Conservation (phyloP, 495 filamentous ascomycete genomes). For the Annulohypoxylon stygium region DNA sequence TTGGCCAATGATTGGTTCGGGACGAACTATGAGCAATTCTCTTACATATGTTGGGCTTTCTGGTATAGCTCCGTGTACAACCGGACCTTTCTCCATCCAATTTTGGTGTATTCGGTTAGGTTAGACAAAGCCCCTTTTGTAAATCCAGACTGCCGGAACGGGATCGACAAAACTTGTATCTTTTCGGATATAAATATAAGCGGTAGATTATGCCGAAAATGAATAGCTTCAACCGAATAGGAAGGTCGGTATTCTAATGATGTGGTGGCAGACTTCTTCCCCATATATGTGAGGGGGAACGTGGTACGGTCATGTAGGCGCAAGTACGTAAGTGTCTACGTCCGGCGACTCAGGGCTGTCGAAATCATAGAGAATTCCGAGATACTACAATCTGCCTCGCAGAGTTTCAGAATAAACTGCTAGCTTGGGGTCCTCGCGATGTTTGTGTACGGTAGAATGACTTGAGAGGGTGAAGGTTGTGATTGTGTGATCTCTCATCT, state of each 20-base stretch:
- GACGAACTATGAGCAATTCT: background rate
- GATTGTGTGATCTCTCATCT: background rate
- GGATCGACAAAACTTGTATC: background rate
- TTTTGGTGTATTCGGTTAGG: background rate
- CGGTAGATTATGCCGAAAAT: background rate
- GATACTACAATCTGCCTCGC: background rate
- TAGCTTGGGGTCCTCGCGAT: background rate
- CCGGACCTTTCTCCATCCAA: background rate
- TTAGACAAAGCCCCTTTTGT: background rate
- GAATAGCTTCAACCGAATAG: background rate
- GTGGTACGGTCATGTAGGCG: background rate
- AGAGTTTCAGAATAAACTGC: background rate
- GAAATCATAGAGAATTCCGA: background rate
- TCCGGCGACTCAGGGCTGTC: background rate
- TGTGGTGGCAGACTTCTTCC: background rate
- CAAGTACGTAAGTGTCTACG: background rate
- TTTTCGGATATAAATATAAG: background rate
- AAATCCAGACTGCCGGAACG: conserved; percentile 1
- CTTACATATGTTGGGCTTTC: background rate
- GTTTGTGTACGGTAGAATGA: background rate
- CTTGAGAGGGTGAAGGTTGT: background rate
- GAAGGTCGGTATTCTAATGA: background rate
- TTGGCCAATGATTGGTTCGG: background rate
- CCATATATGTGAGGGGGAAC: conserved; percentile 1
- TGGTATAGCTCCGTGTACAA: background rate